These are phyloP conservation scores for Annulohypoxylon truncatum DNA, from an alignment of 2,329 filamentous ascomycete genomes.

Conservation along the genomic window DNA sequence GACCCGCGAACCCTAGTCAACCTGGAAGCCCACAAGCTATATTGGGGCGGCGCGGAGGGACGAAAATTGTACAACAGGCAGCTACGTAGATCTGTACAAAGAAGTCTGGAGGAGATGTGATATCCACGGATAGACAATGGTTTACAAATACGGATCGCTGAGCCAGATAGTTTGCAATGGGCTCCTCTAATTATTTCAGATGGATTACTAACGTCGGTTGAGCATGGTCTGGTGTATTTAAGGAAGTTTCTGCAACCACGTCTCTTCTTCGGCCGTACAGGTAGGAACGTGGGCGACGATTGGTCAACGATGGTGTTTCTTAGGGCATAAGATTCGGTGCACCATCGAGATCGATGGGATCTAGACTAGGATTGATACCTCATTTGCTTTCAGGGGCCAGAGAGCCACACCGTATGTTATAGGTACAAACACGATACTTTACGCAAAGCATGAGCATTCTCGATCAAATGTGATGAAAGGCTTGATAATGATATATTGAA, in stretches of 20 bases:
- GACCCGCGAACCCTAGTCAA: slow-evolving; percentile 91
- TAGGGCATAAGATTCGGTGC: slow-evolving; percentile 29
- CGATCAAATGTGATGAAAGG: neutral
- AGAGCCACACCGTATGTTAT: slow-evolving; percentile 9
- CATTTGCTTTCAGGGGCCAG: slow-evolving; percentile 33
- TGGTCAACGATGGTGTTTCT: slow-evolving; percentile 23
- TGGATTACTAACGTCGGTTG: neutral
- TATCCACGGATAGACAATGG: neutral
- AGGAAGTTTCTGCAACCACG: slow-evolving; percentile 1
- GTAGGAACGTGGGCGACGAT: neutral
- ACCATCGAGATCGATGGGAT: slow-evolving; percentile 23
- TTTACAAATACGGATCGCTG: slow-evolving; percentile 5
- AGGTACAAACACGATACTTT: slow-evolving; percentile 5
- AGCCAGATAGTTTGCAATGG: neutral
- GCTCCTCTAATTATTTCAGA: slow-evolving; percentile 13
- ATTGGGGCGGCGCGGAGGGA: slow-evolving; percentile 83
- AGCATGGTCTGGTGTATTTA: slow-evolving; percentile 25
- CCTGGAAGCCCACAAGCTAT: slow-evolving; percentile 84
- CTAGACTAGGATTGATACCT: slow-evolving; percentile 47
- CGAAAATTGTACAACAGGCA: slow-evolving; percentile 87
- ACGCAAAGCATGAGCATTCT: slow-evolving; percentile 3
- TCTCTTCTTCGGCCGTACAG: slow-evolving; percentile 8
- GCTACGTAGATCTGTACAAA: slow-evolving; percentile 80
- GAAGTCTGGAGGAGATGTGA: slow-evolving; percentile 69
- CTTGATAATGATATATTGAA: neutral